These are phyloP conservation scores for Arthrocladium fulminans DNA, from an alignment of 2,329 filamentous ascomycete species.

Conservation along the genomic window DNA sequence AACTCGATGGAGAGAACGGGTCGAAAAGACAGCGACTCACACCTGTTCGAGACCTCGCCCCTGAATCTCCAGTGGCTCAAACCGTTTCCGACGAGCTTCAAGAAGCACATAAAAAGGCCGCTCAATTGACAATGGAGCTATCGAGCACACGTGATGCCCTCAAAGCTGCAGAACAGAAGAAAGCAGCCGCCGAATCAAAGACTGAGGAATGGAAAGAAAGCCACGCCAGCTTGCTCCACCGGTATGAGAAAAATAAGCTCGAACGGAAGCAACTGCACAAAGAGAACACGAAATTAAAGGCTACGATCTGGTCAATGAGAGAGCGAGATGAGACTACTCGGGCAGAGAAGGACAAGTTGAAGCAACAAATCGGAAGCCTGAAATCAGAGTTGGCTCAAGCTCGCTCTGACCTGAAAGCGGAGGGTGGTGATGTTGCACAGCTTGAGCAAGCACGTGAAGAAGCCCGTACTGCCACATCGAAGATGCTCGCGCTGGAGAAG, in stretches of 20 bases:
- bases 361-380: constrained; percentile 32
- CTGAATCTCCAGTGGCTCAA: constrained; percentile 27
- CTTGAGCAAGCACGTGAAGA: constrained; percentile 35
- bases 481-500: constrained; percentile 29
- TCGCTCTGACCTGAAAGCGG: constrained; percentile 32
- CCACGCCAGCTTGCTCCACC: constrained; percentile 33
- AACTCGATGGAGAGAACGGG: constrained; percentile 24
- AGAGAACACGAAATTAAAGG: constrained; percentile 24
- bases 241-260: constrained; percentile 34
- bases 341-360: constrained; percentile 33
- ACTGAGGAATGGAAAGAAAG: constrained; percentile 28
- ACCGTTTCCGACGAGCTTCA: not conserved
- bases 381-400: constrained; percentile 32
- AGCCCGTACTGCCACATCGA: constrained; percentile 14
- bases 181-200: constrained; percentile 24
- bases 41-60: constrained; percentile 29
- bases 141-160: constrained; percentile 20
- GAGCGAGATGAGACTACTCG: constrained; percentile 29
- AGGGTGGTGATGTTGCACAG: constrained; percentile 29
- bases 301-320: constrained; percentile 26
- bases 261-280: constrained; percentile 28
- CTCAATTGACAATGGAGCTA: constrained; percentile 16
- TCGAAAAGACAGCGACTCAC: constrained; percentile 34
- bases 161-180: constrained; percentile 26
- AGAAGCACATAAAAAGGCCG: constrained; percentile 4